Evolutionary conservation across 1,284 basidiomycete species (phyloP).

Genomic region (Coriolopsis trogii): DNA sequence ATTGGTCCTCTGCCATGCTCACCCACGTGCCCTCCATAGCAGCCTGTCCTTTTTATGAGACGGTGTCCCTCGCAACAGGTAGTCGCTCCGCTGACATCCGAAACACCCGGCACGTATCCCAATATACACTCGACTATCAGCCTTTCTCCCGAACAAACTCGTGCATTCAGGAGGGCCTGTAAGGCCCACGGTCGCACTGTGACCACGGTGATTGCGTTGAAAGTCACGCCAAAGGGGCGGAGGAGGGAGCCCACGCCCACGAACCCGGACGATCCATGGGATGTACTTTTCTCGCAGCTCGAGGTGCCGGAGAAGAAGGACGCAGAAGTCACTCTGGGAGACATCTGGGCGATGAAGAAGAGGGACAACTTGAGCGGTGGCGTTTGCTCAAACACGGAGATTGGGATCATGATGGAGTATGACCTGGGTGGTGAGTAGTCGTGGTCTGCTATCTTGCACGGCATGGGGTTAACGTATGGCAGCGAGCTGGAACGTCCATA

Average conservation of each 20-base stretch:
- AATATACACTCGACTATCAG: too few relatives aligned
- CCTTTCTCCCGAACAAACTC: too few relatives aligned
- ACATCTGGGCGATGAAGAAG: constrained; percentile 34
- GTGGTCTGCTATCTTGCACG: neutral
- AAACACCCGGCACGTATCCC: too few relatives aligned
- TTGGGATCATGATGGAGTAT: constrained; percentile 38
- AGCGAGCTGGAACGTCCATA: constrained; percentile 29
- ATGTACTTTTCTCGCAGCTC: neutral
- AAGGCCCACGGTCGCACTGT: too few relatives aligned
- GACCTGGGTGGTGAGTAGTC: constrained; percentile 27
- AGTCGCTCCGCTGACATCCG: too few relatives aligned
- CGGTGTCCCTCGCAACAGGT: too few relatives aligned
- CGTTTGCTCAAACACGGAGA: constrained; percentile 31
- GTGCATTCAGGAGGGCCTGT: too few relatives aligned
- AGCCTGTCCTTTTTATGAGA: too few relatives aligned
- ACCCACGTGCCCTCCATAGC: too few relatives aligned
- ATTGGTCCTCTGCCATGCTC: too few relatives aligned
- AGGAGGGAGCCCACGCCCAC: neutral
- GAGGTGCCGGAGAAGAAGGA: constrained; percentile 29
- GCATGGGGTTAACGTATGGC: neutral
- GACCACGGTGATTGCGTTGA: too few relatives aligned
- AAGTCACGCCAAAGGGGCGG: neutral
- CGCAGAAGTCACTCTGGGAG: constrained; percentile 27
- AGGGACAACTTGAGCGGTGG: constrained; percentile 32
- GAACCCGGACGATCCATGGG: constrained; percentile 18